Evolutionary conservation across 441 rosid genomes (phyloP), one percentile per base, ranked within the genome.

Genomic region (Eugenia klotzschiana): DNA sequence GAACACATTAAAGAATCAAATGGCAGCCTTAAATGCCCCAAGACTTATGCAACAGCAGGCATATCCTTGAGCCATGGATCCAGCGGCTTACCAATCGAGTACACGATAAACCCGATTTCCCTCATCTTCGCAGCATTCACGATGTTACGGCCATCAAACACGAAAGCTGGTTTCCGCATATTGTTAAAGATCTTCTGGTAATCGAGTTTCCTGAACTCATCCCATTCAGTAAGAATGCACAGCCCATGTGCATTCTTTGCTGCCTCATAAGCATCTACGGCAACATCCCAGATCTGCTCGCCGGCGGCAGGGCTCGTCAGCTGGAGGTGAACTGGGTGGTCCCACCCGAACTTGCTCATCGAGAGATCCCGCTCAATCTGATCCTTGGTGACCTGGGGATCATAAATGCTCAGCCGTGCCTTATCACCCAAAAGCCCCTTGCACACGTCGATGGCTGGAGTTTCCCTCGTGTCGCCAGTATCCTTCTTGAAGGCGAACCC

Each of bases 401-500:
- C 98, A 79, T 95, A 96, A 74, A 96, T 95, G 91, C 97, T 94
- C 90, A 96, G 82, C 83, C 80, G 86, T 33, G 99, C 99, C 86
- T 93, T 96, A 89, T 96, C 99, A 18, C 97, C 98, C 89, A 95
- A 84, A 72, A 96, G 89, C 29, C 99, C 99, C 90, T 95, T 93
- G 95, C 98, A 95, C 55, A 96, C 98, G 80, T 96, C 99, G 74
- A 95, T 96, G 79, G 98, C 98, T 1, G 98, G 98, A 22, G 98
- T 95, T 90, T 96, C 98, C 83, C 99, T 88, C 1, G 99, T 96
- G 90, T 96, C 99, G 43, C 99, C 98, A 1, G 98, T 95, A 86
- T 96, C 99, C 83, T 94, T 94, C 98, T 94, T 96, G 92, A 96
- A 96, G 43, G 98, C 98, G 14, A 96, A 96, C 3, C 99, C 98